A percentile compares a stretch with the other conserved stretches of the same genome.
phyloP scores from a whole-genome alignment of 2,329 filamentous ascomycete species.

The Juglanconis sp. region DNA sequence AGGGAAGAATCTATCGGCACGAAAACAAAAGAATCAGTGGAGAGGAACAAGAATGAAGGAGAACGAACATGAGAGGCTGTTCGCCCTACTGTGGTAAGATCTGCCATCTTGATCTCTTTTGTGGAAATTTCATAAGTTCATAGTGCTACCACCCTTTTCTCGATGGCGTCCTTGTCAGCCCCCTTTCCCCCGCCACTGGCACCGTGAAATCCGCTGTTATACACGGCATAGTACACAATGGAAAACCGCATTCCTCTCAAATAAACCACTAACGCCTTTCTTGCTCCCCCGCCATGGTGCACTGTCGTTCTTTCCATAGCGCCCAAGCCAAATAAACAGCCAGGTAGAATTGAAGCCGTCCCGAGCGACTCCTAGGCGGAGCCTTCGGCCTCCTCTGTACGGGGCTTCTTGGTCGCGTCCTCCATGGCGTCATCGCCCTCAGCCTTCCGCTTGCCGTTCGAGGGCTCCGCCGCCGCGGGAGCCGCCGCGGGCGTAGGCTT shows the following conservation, averaged over 20 bases:
- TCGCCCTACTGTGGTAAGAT: neutral
- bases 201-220: neutral
- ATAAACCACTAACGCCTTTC: neutral
- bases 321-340: neutral
- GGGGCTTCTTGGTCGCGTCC: conserved; percentile 33
- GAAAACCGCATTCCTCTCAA: neutral
- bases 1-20: too few species aligned
- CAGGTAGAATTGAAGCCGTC: neutral
- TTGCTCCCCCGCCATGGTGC: neutral
- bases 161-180: neutral
- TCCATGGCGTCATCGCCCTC: conserved; percentile 30
- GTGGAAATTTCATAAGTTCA: neutral
- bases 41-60: too few species aligned
- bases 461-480: conserved; percentile 4
- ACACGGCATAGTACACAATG: neutral
- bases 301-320: neutral
- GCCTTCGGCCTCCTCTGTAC: conserved; percentile 25
- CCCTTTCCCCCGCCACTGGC: neutral
- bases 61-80: neutral
- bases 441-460: conserved; percentile 43
- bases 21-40: too few species aligned
- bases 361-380: neutral
- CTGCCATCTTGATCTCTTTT: neutral
- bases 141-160: neutral
- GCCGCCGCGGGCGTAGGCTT: conserved; percentile 28